Percentiles rank a stretch among this genome's conserved stretches.
phyloP scores from a whole-genome alignment of 768 basidiomycete species.

The Albatrellus ellisii region DNA sequence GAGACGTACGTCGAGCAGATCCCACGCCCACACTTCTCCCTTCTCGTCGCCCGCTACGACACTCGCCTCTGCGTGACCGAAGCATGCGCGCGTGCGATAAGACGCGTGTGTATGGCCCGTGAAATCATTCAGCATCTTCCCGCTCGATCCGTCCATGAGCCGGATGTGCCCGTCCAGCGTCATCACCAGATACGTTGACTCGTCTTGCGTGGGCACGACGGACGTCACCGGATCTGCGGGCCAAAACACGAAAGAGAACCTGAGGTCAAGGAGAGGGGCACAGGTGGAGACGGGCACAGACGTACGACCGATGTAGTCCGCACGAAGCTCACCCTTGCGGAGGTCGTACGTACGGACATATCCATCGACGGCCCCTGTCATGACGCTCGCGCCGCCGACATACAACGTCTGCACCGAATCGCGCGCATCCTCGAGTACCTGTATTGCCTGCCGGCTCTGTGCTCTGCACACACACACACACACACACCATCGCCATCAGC shows the following conservation, averaged over 20 bases:
- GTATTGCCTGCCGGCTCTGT: constrained; percentile 76
- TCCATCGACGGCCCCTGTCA: constrained; percentile 85
- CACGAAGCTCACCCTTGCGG: constrained; percentile 79
- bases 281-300: constrained; percentile 11
- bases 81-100: constrained; percentile 73
- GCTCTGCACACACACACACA: constrained; percentile 40
- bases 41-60: constrained; percentile 86
- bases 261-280: background rate
- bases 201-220: constrained; percentile 67
- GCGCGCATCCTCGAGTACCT: constrained; percentile 76
- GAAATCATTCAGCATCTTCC: constrained; percentile 79
- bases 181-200: constrained; percentile 67
- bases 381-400: constrained; percentile 50
- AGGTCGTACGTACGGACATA: constrained; percentile 89
- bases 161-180: constrained; percentile 78
- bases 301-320: constrained; percentile 87
- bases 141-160: constrained; percentile 73
- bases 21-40: constrained; percentile 87
- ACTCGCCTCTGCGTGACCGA: constrained; percentile 70
- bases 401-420: constrained; percentile 78
- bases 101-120: constrained; percentile 59
- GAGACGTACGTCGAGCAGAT: constrained; percentile 68
- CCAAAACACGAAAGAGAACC: too few relatives aligned
- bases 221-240: constrained; percentile 83
- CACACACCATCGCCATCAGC: background rate